These are phyloP conservation scores for Russula earlei DNA, from an alignment of 768 basidiomycete species.

Conservation along the genomic window DNA sequence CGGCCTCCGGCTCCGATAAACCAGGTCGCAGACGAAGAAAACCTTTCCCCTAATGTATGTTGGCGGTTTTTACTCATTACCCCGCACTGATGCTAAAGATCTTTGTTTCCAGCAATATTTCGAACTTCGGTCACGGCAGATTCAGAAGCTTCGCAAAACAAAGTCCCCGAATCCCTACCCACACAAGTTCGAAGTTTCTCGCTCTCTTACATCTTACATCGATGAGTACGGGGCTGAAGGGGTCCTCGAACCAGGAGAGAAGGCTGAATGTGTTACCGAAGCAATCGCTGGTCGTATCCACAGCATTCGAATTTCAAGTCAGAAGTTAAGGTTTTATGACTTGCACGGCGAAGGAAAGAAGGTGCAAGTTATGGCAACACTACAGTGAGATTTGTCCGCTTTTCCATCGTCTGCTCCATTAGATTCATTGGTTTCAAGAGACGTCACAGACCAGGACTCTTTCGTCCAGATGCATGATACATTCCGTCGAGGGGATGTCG, in stretches of 20 bases:
- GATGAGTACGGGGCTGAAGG: conserved; percentile 63
- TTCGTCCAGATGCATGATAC: conserved; percentile 71
- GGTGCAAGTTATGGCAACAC: conserved; percentile 91
- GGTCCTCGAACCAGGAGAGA: conserved; percentile 55
- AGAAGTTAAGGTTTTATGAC: conserved; percentile 91
- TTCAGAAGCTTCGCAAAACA: conserved; percentile 75
- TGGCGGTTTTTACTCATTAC: background rate
- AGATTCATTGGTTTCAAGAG: conserved; percentile 31
- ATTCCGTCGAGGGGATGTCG: conserved; percentile 93
- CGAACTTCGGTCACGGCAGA: conserved; percentile 83
- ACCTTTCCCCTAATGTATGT: conserved; percentile 84
- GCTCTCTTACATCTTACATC: conserved; percentile 68
- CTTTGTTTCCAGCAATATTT: conserved; percentile 76
- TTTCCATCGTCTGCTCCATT: background rate
- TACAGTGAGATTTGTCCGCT: conserved; percentile 44
- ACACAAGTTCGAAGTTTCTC: conserved; percentile 93
- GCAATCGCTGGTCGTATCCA: conserved; percentile 86
- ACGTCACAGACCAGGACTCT: conserved; percentile 48
- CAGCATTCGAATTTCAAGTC: conserved; percentile 72
- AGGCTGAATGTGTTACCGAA: conserved; percentile 49
- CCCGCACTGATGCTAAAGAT: background rate
- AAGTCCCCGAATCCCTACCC: conserved; percentile 92
- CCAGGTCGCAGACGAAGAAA: conserved; percentile 51
- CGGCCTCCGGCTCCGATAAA: conserved; percentile 35
- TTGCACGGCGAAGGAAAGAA: conserved; percentile 85